Conservation (phyloP, 441 rosid species). For the Croton laevigatus region DNA sequence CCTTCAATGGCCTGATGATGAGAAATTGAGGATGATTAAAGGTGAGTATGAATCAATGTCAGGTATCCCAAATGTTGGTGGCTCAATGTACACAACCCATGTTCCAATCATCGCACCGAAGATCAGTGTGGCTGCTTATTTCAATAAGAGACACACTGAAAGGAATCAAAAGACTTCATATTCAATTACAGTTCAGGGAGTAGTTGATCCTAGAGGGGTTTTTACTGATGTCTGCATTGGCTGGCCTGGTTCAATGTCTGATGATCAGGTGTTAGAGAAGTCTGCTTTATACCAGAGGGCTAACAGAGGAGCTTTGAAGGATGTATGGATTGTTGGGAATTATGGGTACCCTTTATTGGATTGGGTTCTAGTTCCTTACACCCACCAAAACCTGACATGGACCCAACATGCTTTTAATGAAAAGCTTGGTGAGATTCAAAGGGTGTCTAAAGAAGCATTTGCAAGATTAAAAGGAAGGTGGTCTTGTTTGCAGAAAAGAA, state of each 20-base stretch:
- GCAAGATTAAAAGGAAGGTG: constrained; percentile 66
- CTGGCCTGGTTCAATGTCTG: constrained; percentile 82
- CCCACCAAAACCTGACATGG: constrained; percentile 74
- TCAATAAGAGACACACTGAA: constrained; percentile 77
- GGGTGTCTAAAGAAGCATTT: constrained; percentile 49
- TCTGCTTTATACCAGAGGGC: constrained; percentile 66
- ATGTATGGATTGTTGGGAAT: constrained; percentile 72
- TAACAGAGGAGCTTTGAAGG: constrained; percentile 51
- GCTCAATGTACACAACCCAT: constrained; percentile 82
- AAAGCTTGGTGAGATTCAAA: constrained; percentile 45
- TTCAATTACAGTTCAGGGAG: constrained; percentile 83
- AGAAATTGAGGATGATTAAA: constrained; percentile 37
- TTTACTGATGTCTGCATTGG: constrained; percentile 85
- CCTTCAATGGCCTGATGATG: constrained; percentile 64
- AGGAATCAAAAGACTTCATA: constrained; percentile 83
- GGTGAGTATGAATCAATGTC: constrained; percentile 44
- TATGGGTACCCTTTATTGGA: constrained; percentile 64
- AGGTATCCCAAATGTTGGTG: constrained; percentile 68
- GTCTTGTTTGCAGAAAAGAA: constrained; percentile 73
- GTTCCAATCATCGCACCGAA: constrained; percentile 80
- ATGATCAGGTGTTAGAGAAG: constrained; percentile 66
- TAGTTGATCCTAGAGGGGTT: constrained; percentile 59
- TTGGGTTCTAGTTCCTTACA: constrained; percentile 78
- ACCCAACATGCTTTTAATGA: constrained; percentile 75
- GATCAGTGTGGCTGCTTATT: constrained; percentile 57